Base-by-base conservation (phyloP, 768 basidiomycete genomes). In the Amanita pallidorosea region DNA sequence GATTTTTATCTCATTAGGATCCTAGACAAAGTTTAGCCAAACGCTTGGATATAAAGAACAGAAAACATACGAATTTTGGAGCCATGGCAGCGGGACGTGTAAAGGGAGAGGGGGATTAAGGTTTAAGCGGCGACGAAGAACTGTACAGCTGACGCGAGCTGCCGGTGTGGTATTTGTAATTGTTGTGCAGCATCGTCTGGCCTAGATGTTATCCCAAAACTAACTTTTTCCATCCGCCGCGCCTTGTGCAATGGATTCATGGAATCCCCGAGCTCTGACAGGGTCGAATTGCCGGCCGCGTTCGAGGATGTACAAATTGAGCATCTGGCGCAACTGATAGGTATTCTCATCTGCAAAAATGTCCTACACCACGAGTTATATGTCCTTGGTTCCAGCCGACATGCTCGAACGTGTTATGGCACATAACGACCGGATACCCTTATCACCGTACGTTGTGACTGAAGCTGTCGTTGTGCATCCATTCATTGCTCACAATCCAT, bases 1-100 rank as follows among this genome's bases (percentile, higher is more conserved):
- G 74, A 96, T 89, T 78, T 97, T 98, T 69, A 98, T 77, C 76
- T 99, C 95, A 71, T 76, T 88, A 61, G 95, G 95, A 78, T 99
- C 95, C 89, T 91, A 51, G 29, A 42, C n/a, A 8, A 35, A 45
- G 17, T 49, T 52, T 48, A 60, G 51, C 42, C 23, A 41, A 2
- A 42, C 17, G 35, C 11, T 29, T 40, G 4, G n/a, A 4, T 27
- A 48, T 33, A 22, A 50, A 37, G 51, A 44, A 51, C 20, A 38
- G 42, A 42, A 29, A 45, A 50, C 74, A 66, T 63, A 88, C 88
- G 67, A 89, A 54, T 60, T 60, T 60, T 55, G 55, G 56, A 49
- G 62, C 61, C 65, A 66, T 63, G 42, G 57, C 53, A 49, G 49
- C 53, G 53, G 42, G 43, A 44, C 8, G 35, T 29, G 46, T 27